These are phyloP conservation scores for Alternaria dauci DNA, from an alignment of 2,329 filamentous ascomycete species.

Conservation along the genomic window DNA sequence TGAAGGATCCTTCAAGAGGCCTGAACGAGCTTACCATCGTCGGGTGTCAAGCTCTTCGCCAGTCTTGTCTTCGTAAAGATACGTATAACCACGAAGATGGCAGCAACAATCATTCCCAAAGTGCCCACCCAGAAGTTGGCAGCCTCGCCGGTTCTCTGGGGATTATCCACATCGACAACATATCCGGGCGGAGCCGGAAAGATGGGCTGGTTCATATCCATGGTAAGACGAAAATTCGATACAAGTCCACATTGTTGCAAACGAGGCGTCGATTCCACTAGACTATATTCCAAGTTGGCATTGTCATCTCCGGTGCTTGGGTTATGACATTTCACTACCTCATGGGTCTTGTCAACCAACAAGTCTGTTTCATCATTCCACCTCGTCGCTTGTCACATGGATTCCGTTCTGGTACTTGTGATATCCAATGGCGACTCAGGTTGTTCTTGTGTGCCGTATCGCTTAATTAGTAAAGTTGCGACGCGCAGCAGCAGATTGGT, in stretches of 20 bases:
- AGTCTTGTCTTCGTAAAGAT: constrained; percentile 37
- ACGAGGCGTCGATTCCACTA: neutral
- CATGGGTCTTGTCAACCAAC: neutral
- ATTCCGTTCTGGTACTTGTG: neutral
- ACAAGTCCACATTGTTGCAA: neutral
- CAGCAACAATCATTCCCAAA: constrained; percentile 31
- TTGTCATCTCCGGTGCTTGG: neutral
- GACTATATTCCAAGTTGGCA: neutral
- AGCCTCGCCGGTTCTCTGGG: constrained; percentile 20
- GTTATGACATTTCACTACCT: neutral
- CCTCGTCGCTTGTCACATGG: neutral
- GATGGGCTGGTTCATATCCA: constrained; percentile 20
- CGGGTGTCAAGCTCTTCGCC: constrained; percentile 30
- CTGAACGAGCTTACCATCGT: constrained; percentile 31
- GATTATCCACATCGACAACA: constrained; percentile 37
- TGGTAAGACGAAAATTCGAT: neutral
- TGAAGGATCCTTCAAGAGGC: neutral
- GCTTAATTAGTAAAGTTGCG: neutral
- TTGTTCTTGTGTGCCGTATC: neutral
- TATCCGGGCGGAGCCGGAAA: constrained; percentile 39
- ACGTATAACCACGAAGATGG: constrained; percentile 33
- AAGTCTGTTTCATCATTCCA: neutral
- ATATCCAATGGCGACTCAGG: neutral
- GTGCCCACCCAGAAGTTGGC: constrained; percentile 30
- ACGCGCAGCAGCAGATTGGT: neutral